phyloP scores from a whole-genome alignment of 768 basidiomycete species.

The Mycena vitilis region DNA sequence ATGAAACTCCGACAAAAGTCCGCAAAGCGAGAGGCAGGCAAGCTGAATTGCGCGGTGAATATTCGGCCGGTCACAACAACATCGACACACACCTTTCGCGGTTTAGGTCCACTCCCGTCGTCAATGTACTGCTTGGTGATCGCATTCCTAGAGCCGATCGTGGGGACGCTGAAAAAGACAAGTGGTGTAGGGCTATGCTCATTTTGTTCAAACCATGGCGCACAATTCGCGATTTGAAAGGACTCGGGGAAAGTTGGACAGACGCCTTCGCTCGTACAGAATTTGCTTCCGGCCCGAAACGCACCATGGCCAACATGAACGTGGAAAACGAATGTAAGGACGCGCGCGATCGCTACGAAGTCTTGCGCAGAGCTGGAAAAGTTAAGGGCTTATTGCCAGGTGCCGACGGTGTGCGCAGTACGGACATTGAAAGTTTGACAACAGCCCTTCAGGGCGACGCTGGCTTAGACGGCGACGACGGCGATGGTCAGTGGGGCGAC shows the following conservation, averaged over 20 bases:
- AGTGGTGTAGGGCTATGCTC: slow-evolving; percentile 13
- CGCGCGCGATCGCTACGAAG: slow-evolving; percentile 2
- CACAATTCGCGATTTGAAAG: not conserved
- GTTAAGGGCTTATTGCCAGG: not conserved
- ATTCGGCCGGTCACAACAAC: not conserved
- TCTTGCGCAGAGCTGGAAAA: not conserved
- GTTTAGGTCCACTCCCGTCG: not conserved
- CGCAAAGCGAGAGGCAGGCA: not conserved
- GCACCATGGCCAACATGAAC: not conserved
- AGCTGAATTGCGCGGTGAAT: not conserved
- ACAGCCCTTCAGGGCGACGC: not conserved
- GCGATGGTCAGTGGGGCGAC: not conserved
- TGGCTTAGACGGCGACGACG: not conserved
- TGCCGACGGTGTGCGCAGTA: not conserved
- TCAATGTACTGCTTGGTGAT: not conserved
- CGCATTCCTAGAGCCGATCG: not conserved
- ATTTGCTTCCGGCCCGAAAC: not conserved
- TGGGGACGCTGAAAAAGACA: not conserved
- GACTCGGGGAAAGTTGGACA: not conserved
- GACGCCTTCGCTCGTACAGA: not conserved
- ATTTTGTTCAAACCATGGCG: slow-evolving; percentile 22
- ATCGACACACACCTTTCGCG: too few relatives aligned
- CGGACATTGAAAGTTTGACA: not conserved
- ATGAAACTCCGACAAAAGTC: too few relatives aligned
- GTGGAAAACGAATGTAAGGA: slow-evolving; percentile 22